Base-by-base conservation (phyloP, 2,329 filamentous ascomycete species). In the Plenodomus lindquistii region DNA sequence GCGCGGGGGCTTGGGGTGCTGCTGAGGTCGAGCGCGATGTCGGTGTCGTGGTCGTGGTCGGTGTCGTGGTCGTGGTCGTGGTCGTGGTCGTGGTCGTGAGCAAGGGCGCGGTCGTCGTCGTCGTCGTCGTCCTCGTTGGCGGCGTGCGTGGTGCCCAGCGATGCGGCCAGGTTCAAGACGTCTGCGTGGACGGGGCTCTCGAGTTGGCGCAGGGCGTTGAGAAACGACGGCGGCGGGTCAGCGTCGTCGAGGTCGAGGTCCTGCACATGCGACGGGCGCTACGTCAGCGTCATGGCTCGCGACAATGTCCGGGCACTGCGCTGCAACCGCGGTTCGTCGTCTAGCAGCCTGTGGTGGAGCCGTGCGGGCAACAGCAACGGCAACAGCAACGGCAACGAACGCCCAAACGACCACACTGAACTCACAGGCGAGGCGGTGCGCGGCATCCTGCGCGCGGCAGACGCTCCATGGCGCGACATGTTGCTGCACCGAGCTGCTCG, bases 101-200 rank as follows among this genome's bases (percentile, higher is more conserved):
- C 20, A 75, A 76, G 10, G 31, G 15, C 42, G 20, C 24, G 13
- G 36, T 31, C 3, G 24, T 16, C 27, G 38, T 40, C 24, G 41
- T 39, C 27, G 48, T 22, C 20, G 37, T 36, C n/a, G 40, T 54
- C 68, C 44, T 70, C 74, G 52, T 79, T 73, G 57, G 75, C 75
- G 36, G 52, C 31, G 16, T 72, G 70, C n/a, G n/a, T n/a, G 17
- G 73, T 77, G 52, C 75, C 75, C 37, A 81, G 71, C 35, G 79
- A 80, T 34, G 76, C 68, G 42, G 80, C 77, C 48, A 81, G 73
- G 58, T 80, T 77, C 46, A 78, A 73, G 18, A 69, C 63, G 55
- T 67, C 60, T 36, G 63, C 58, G 54, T 63, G 61, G 35, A 79
- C 75, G 40, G 80, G 75, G 57, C 75, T 78, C 57, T 78, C 72